phyloP scores from a whole-genome alignment of 2,329 filamentous ascomycete genomes.

The Trichoderma brevicompactum region DNA sequence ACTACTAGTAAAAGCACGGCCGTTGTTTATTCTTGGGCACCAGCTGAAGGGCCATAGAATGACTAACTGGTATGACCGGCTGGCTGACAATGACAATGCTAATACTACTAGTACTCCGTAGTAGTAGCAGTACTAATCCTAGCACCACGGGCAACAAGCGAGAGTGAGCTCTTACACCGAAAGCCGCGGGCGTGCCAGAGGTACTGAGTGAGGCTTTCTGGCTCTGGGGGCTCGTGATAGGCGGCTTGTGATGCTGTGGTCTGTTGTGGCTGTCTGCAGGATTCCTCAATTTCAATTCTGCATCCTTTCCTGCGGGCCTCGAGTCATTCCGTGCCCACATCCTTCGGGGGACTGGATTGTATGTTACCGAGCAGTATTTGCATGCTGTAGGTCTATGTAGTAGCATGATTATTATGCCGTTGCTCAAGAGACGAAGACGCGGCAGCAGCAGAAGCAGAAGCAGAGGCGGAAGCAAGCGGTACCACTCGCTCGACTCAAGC shows the following conservation, averaged over 20 bases:
- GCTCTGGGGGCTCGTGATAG: neutral
- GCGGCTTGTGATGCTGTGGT: neutral
- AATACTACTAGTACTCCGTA: too few relatives aligned
- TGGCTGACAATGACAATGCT: constrained; percentile 9
- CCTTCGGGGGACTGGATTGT: neutral
- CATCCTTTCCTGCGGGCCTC: neutral
- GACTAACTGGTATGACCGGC: neutral
- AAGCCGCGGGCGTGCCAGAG: neutral
- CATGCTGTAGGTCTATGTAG: neutral
- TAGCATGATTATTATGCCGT: neutral
- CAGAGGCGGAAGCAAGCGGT: neutral
- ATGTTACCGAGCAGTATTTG: constrained; percentile 8
- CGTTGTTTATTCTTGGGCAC: neutral
- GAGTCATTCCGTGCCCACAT: constrained; percentile 20
- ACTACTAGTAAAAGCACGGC: neutral
- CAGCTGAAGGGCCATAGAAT: constrained; percentile 20
- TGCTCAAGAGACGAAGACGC: neutral
- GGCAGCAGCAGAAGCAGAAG: neutral
- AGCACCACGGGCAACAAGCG: neutral
- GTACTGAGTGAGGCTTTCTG: neutral
- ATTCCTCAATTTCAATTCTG: neutral
- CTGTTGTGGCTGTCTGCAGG: constrained; percentile 10
- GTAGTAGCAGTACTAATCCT: too few relatives aligned
- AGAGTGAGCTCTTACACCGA: constrained; percentile 1
- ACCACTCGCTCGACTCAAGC: constrained; percentile 11